Evolutionary conservation across 2,329 filamentous ascomycete species (phyloP).

Genomic region (Alternaria arborescens): DNA sequence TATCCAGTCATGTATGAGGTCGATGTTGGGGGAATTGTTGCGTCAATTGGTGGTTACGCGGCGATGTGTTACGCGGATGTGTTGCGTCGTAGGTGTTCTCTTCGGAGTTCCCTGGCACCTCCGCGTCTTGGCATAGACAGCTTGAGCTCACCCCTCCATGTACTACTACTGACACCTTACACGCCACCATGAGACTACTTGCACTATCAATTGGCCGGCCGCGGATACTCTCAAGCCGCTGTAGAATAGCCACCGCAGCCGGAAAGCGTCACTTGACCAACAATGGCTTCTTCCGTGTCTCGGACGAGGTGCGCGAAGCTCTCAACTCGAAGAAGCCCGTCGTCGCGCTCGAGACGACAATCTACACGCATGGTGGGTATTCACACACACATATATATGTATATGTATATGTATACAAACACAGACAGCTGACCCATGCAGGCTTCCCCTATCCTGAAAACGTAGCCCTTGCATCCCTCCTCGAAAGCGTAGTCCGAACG

Average conservation of each 20-base stretch:
- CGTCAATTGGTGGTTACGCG: slow-evolving; percentile 28
- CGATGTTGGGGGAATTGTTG: slow-evolving; percentile 20
- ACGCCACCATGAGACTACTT: slow-evolving; percentile 37
- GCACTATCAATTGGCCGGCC: slow-evolving; percentile 28
- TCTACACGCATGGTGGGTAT: slow-evolving; percentile 85
- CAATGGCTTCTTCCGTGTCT: slow-evolving; percentile 71
- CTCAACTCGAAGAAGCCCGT: slow-evolving; percentile 78
- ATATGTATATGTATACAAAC: no score
- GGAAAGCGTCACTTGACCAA: slow-evolving; percentile 44
- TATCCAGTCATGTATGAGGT: slow-evolving; percentile 45
- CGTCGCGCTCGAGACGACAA: slow-evolving; percentile 92
- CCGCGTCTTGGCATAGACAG: slow-evolving; percentile 30
- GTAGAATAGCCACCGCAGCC: background rate
- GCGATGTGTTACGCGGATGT: slow-evolving; percentile 15
- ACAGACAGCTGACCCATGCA: slow-evolving; percentile 37
- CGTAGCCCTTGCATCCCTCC: slow-evolving; percentile 75
- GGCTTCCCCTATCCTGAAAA: slow-evolving; percentile 77
- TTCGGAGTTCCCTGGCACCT: slow-evolving; percentile 38
- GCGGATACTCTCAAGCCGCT: slow-evolving; percentile 14
- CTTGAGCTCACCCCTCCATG: slow-evolving; percentile 23
- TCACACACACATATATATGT: no score
- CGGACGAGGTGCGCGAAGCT: slow-evolving; percentile 83
- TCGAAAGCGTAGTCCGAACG: slow-evolving; percentile 81
- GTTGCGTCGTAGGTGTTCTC: slow-evolving; percentile 51
- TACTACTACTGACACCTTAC: background rate